Percentiles rank a stretch among this genome's conserved stretches.
These are phyloP conservation scores for Colletotrichum spinosum DNA, from an alignment of 2,329 filamentous ascomycete species.

Conservation along the genomic window DNA sequence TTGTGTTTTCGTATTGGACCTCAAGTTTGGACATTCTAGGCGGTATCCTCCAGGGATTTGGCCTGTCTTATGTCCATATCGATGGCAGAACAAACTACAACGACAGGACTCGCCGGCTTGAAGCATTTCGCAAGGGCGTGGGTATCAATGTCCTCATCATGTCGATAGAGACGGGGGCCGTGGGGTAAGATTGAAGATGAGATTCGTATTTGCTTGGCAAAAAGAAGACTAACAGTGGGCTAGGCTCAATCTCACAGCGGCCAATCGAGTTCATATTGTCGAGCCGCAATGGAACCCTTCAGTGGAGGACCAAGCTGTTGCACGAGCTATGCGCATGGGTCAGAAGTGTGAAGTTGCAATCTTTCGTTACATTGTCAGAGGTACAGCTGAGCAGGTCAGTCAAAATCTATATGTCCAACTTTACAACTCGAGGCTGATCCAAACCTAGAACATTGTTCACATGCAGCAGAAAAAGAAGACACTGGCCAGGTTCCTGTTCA, in stretches of 20 bases:
- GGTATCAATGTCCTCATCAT: not conserved
- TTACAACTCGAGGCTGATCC: too few relatives aligned
- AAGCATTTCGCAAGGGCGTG: not conserved
- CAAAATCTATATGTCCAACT: not conserved
- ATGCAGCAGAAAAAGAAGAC: too few relatives aligned
- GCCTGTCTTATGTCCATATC: not conserved
- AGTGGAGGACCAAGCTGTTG: slow-evolving; percentile 44
- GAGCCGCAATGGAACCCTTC: slow-evolving; percentile 42
- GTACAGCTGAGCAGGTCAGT: not conserved
- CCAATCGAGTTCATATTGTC: not conserved
- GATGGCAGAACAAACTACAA: not conserved
- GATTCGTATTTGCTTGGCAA: too few relatives aligned
- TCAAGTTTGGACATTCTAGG: not conserved
- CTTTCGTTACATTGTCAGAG: not conserved
- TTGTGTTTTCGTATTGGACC: slow-evolving; percentile 1
- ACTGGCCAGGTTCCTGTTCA: too few relatives aligned
- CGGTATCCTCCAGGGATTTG: not conserved
- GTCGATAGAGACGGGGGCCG: not conserved
- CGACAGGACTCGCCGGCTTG: not conserved
- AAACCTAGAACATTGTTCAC: too few relatives aligned
- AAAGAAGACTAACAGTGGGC: not conserved
- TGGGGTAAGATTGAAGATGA: not conserved
- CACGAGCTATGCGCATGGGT: slow-evolving; percentile 44
- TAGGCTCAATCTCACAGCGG: slow-evolving; percentile 1
- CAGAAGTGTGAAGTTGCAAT: slow-evolving; percentile 43